Base-by-base conservation (phyloP, 176 grass and related monocot genomes). In the Rhynchospora pubera region DNA sequence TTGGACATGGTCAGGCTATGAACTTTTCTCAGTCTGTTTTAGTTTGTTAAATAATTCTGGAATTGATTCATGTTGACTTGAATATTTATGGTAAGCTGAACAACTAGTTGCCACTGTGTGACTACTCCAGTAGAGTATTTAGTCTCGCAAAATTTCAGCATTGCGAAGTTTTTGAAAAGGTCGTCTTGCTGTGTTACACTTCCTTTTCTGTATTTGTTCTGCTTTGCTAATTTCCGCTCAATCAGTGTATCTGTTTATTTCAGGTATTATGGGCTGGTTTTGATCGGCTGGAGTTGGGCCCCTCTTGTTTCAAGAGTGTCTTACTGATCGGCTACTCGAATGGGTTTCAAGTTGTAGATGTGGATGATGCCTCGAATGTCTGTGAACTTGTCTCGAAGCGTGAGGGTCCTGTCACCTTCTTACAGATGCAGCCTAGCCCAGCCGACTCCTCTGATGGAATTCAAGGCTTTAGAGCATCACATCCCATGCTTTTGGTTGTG, bases 281-380 rank as follows among this genome's bases (percentile, higher is more conserved):
- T 88, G 97, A 99, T 71, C 92, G 91, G 77, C 21, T 99, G 85
- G 97, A 96, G 69, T 82, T 95, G 39, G 77, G 85, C 57, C 75
- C 87, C 2, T 99, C 93, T 71, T 90, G 84, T 16, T 99, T 96
- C 87, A 99, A 99, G 89, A 86, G 90, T 66, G 93, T 99, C 75
- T 84, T 99, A 89, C 89, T 99, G 5, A 83, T 99, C 78, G 93
- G 97, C 56, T 99, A 99, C 69, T 88, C 97, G 16, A 99, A 96
- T 86, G 97, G 97, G 48, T 99, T 99, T 87, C 97, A 99, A 96
- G 93, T 99, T 48, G 91, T 99, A 78, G 97, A 99, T 90, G 97
- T 99, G 30, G 93, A 99, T 65, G 93, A 99, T 90, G 89, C 93
- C 58, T 83, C 97, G 34, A 96, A 95, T 91, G 97, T 99, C 21